Conservation (phyloP, 1,139 yeast genomes). For the Lodderomyces jiufengensis region DNA sequence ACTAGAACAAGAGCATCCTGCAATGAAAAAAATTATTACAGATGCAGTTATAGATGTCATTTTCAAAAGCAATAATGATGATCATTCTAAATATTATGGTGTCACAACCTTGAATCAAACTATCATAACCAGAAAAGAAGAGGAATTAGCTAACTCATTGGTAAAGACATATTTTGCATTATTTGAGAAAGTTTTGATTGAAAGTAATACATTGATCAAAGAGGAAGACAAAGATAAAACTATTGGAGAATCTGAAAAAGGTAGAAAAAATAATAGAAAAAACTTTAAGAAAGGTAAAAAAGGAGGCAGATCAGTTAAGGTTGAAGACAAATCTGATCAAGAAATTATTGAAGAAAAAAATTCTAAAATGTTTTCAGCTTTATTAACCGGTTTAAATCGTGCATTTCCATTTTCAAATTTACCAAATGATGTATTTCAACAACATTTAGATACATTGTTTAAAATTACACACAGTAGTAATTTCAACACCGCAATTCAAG, state of each 20-base stretch:
- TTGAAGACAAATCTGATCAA: conserved; percentile 58
- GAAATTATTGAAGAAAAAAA: conserved; percentile 82
- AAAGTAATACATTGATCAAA: conserved; percentile 50
- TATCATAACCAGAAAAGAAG: conserved; percentile 73
- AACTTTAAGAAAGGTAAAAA: conserved; percentile 53
- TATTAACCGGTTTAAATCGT: conserved; percentile 92
- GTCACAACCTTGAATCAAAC: conserved; percentile 90
- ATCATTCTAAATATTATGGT: conserved; percentile 86
- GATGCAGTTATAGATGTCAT: conserved; percentile 79
- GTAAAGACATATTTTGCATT: conserved; percentile 82
- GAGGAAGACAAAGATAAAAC: conserved; percentile 37
- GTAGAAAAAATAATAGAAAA: conserved; percentile 52
- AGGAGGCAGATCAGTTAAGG: conserved; percentile 78
- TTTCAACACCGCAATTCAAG: conserved; percentile 92
- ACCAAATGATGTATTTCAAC: conserved; percentile 66
- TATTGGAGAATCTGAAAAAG: conserved; percentile 43
- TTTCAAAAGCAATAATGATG: conserved; percentile 67
- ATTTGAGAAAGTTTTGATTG: conserved; percentile 78
- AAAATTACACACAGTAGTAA: conserved; percentile 91
- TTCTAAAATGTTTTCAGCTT: conserved; percentile 81
- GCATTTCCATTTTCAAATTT: conserved; percentile 90
- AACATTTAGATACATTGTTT: conserved; percentile 80
- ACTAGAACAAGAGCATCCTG: conserved; percentile 90
- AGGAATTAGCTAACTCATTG: conserved; percentile 72
- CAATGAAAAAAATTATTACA: conserved; percentile 81